These are phyloP conservation scores for Thalassiosira mediterranea DNA, from an alignment of 352 stramenopile species.

Conservation along the genomic window DNA sequence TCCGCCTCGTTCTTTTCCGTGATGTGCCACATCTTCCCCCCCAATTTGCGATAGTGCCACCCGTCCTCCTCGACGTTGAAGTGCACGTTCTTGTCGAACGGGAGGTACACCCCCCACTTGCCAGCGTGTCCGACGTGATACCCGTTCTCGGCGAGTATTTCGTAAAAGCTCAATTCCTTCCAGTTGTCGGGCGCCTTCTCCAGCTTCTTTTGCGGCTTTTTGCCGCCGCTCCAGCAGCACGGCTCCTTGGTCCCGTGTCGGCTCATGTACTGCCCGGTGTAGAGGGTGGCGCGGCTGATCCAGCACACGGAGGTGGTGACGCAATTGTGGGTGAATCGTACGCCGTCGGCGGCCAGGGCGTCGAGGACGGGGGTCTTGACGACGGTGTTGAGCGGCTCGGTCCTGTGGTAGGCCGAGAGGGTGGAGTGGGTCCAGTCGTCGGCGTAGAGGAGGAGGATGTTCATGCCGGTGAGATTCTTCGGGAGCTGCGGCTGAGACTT, in stretches of 20 bases:
- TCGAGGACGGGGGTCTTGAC: conserved; percentile 76
- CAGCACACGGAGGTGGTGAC: conserved; percentile 82
- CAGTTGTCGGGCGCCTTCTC: conserved; percentile 29
- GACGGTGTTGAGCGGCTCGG: conserved; percentile 45
- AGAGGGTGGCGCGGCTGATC: conserved; percentile 65
- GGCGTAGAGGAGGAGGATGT: conserved; percentile 78
- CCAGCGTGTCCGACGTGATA: conserved; percentile 71
- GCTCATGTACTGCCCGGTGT: conserved; percentile 60
- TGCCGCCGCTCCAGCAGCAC: conserved; percentile 36
- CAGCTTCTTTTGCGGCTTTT: conserved; percentile 30
- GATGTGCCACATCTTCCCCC: conserved; percentile 55
- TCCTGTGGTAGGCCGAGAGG: conserved; percentile 43
- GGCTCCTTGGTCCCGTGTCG: conserved; percentile 49
- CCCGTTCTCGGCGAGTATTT: conserved; percentile 45
- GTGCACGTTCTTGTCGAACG: conserved; percentile 25
- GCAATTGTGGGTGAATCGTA: conserved; percentile 74
- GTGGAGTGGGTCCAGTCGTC: conserved; percentile 78
- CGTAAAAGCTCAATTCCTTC: conserved; percentile 50
- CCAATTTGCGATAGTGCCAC: conserved; percentile 37
- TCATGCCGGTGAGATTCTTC: conserved; percentile 54
- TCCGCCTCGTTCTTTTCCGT: conserved; percentile 69
- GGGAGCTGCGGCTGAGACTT: too few relatives aligned
- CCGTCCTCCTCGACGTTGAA: conserved; percentile 58
- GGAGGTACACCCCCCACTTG: conserved; percentile 64
- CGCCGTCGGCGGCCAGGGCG: conserved; percentile 62